Base-by-base conservation (phyloP, 352 stramenopile genomes). In the Blastocystis sp. region DNA sequence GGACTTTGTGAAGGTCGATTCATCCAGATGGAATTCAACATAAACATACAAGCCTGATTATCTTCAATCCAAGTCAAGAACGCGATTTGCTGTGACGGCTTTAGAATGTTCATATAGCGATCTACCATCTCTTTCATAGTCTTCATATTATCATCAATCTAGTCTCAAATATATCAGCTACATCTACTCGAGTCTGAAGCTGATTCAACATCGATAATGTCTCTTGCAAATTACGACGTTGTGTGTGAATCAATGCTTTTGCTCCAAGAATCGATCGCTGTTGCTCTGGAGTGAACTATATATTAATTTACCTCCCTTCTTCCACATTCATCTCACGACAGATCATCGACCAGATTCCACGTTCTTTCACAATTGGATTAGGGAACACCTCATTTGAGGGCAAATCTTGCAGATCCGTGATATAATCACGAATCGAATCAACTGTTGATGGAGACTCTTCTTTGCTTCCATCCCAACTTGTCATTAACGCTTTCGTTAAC, bases 1-100 rank as follows among this genome's bases (percentile, higher is more conserved):
- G 44, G 51, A 6, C 9, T 77, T 79, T 40, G 66, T 0, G 13
- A 24, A 35, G 15, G 27, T n/a, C 60, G 59, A 77, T 89, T 89
- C 64, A 78, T 87, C 90, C 90, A 91, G 42, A 91, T 79, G 30
- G 70, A 76, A 48, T 91, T 89, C 27, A 91, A 44, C 89, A 91
- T 90, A 51, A 91, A 79, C 62, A 91, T 89, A 79, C 90, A 91
- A 17, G 88, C 90, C 51, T 91, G 75, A 56, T 91, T 91, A 24
- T 90, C 59, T 51, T 91, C 90, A 42, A 91, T 84, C 90, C 90
- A 91, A 1, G 73, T 78, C 30, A 91, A 42, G 40, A 91, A 91
- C 19, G 90, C 90, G 44, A 90, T 89, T n/a, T 87, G 73, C 57
- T 91, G 90, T 57, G 68, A 90, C 5, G 90, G 90, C 24, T 89